These are phyloP conservation scores for Arxiozyma slooffiae DNA, from an alignment of 1,139 yeast genomes.

Conservation along the genomic window DNA sequence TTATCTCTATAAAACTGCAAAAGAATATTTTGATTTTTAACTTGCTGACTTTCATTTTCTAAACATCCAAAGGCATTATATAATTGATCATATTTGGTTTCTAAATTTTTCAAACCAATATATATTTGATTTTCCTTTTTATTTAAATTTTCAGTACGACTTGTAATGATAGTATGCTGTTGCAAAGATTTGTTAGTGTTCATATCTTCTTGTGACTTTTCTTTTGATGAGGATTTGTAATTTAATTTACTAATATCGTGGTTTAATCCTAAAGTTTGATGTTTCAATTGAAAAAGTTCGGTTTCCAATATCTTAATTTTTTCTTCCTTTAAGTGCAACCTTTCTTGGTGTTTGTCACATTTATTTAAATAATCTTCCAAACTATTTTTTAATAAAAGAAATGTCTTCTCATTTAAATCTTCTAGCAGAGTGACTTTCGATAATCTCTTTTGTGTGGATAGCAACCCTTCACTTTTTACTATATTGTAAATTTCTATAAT, in stretches of 20 bases:
- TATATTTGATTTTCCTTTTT: not conserved
- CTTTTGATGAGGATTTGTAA: too few species aligned
- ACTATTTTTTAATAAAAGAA: not conserved
- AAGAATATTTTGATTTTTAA: slow-evolving; percentile 1
- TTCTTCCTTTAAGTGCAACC: slow-evolving; percentile 1
- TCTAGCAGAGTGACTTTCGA: not conserved
- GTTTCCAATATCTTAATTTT: not conserved
- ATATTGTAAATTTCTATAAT: slow-evolving; percentile 3
- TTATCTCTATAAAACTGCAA: slow-evolving; percentile 13
- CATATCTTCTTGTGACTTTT: not conserved
- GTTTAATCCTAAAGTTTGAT: not conserved
- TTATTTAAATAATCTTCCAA: not conserved
- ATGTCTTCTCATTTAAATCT: not conserved
- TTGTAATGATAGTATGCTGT: not conserved
- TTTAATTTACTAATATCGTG: not conserved
- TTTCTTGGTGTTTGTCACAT: not conserved
- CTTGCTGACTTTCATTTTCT: not conserved
- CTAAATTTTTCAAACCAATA: not conserved
- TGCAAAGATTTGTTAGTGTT: not conserved
- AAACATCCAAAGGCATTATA: not conserved
- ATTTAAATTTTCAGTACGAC: not conserved
- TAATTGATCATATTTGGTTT: not conserved
- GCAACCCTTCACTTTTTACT: not conserved
- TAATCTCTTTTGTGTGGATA: not conserved
- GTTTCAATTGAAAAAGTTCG: not conserved